Conservation (phyloP, 2,329 filamentous ascomycete species). For the Cadophora sp. region DNA sequence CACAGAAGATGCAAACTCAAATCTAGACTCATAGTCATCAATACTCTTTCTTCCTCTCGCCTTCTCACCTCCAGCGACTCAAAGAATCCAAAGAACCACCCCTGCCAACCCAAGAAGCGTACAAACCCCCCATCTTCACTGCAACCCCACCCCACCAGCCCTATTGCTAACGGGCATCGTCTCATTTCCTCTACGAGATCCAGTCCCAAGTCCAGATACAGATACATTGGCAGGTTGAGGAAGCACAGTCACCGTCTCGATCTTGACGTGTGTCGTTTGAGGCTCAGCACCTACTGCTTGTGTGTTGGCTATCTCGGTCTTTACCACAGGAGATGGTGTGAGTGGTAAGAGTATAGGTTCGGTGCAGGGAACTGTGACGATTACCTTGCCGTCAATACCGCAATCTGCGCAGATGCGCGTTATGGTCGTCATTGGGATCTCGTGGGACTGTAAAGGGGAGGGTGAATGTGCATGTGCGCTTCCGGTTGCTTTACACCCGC, state of each 20-base stretch:
- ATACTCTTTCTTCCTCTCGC: background rate
- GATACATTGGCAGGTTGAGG: background rate
- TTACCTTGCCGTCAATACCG: background rate
- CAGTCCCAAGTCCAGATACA: background rate
- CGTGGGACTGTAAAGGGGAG: background rate
- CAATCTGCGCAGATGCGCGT: slow-evolving; percentile 10
- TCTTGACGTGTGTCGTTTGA: background rate
- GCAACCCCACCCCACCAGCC: background rate
- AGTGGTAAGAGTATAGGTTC: background rate
- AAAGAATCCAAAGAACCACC: background rate
- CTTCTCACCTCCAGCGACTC: background rate
- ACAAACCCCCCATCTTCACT: background rate
- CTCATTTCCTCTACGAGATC: background rate
- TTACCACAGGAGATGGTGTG: background rate
- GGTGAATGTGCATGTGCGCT: background rate
- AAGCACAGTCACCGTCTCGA: background rate
- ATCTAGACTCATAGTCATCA: background rate
- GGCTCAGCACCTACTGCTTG: background rate
- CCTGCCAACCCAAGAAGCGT: background rate
- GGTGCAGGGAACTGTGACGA: slow-evolving; percentile 1
- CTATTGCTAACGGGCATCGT: background rate
- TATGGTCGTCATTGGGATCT: slow-evolving; percentile 19
- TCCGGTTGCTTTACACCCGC: background rate
- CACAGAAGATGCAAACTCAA: no score
- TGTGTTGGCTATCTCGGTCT: background rate